These are phyloP conservation scores for Aspergillus tanneri DNA, from an alignment of 2,329 filamentous ascomycete genomes.

Conservation along the genomic window DNA sequence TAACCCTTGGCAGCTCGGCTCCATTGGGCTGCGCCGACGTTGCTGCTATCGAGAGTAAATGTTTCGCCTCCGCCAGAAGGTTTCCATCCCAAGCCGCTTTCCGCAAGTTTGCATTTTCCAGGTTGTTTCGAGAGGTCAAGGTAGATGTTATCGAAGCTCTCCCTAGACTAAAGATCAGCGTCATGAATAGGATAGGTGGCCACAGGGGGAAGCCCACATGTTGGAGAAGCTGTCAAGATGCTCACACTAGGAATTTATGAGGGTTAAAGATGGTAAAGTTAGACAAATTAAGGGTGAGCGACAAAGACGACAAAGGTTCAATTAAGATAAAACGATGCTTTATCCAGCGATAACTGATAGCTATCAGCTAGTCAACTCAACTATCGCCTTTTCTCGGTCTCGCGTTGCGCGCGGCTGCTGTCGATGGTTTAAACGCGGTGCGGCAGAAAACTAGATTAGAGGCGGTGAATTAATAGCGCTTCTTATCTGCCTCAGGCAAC, in stretches of 20 bases:
- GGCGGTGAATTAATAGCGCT: slow-evolving; percentile 1
- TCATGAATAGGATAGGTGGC: background rate
- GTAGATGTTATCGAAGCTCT: slow-evolving; percentile 97
- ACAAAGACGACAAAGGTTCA: slow-evolving; percentile 1
- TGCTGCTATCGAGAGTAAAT: slow-evolving; percentile 85
- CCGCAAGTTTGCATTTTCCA: slow-evolving; percentile 91
- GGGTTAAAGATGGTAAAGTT: background rate
- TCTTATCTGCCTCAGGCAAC: slow-evolving; percentile 11
- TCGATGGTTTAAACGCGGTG: slow-evolving; percentile 12
- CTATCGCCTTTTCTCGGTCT: slow-evolving; percentile 22
- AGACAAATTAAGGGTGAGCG: background rate
- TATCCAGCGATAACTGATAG: background rate
- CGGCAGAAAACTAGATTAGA: slow-evolving; percentile 10
- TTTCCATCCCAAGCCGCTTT: slow-evolving; percentile 95
- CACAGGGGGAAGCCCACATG: slow-evolving; percentile 29
- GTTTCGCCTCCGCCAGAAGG: slow-evolving; percentile 82
- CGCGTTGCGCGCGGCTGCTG: slow-evolving; percentile 26
- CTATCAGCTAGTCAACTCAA: slow-evolving; percentile 15
- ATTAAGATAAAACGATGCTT: background rate
- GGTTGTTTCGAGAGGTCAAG: slow-evolving; percentile 90
- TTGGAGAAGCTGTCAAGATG: slow-evolving; percentile 29
- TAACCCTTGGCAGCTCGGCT: slow-evolving; percentile 88
- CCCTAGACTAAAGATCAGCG: slow-evolving; percentile 49
- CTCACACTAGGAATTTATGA: background rate
- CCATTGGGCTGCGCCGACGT: slow-evolving; percentile 89